Percentiles rank a stretch among this genome's conserved stretches.
Conservation (phyloP, 345 rosid species). For the Melastoma malabathricum region DNA sequence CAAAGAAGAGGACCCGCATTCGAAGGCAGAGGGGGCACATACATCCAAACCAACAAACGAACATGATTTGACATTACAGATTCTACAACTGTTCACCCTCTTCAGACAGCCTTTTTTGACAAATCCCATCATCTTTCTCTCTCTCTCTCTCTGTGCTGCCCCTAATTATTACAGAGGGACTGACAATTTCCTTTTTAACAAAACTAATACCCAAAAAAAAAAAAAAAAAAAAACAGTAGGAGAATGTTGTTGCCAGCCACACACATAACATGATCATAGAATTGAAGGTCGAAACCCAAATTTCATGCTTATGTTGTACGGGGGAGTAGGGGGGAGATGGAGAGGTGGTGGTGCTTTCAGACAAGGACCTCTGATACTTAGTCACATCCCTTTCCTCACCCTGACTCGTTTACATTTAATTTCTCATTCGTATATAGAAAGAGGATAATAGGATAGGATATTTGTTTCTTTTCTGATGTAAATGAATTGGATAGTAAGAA, state of each 20-base stretch:
- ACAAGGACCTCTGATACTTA: too few relatives aligned
- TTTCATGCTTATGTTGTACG: too few relatives aligned
- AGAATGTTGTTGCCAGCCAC: too few relatives aligned
- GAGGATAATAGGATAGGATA: too few relatives aligned
- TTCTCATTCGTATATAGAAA: background rate
- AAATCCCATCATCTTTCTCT: background rate
- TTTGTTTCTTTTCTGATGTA: too few relatives aligned
- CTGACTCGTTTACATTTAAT: background rate
- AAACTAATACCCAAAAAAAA: too few relatives aligned
- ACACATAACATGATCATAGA: too few relatives aligned
- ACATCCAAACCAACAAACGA: constrained; percentile 46
- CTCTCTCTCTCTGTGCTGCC: background rate
- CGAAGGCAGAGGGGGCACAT: constrained; percentile 8
- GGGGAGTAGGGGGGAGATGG: too few relatives aligned
- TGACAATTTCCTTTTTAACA: background rate
- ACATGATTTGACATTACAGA: constrained; percentile 93
- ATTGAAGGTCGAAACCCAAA: too few relatives aligned
- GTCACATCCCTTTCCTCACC: background rate
- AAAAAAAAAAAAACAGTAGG: too few relatives aligned
- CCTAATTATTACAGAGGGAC: background rate
- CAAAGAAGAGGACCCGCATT: constrained; percentile 22
- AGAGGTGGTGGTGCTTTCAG: too few relatives aligned
- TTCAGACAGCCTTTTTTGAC: constrained; percentile 11
- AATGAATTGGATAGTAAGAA: too few relatives aligned
- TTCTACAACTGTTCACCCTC: constrained; percentile 40